phyloP scores from a whole-genome alignment of 208 protist species.

The Leishmania major region DNA sequence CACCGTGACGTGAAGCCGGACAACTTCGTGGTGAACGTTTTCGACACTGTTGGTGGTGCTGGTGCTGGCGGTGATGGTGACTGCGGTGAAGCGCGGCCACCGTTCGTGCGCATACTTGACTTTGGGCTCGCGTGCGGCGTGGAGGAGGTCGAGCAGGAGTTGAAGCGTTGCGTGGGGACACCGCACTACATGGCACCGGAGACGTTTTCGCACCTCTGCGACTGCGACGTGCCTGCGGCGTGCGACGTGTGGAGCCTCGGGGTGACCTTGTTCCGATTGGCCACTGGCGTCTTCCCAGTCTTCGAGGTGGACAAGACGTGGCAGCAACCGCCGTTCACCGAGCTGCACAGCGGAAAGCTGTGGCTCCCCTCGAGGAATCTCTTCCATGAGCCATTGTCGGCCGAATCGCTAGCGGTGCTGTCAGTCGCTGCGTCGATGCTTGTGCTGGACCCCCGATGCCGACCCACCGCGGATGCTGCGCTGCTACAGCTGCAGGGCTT shows the following conservation, averaged over 20 bases:
- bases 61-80: background rate
- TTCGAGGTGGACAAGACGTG: background rate
- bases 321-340: background rate
- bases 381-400: background rate
- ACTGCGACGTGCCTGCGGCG: slow-evolving; percentile 1
- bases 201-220: background rate
- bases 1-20: slow-evolving; percentile 98
- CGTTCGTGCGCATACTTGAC: slow-evolving; percentile 17
- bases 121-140: slow-evolving; percentile 20
- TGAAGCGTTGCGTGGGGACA: slow-evolving; percentile 10
- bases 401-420: background rate
- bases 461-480: background rate
- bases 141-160: background rate
- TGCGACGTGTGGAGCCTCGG: slow-evolving; percentile 30
- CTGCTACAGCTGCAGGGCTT: background rate
- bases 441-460: background rate
- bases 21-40: slow-evolving; percentile 98
- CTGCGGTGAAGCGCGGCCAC: slow-evolving; percentile 1
- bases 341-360: background rate
- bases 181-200: slow-evolving; percentile 17
- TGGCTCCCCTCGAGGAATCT: background rate
- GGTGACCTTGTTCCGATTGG: slow-evolving; percentile 13
- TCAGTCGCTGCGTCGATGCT: background rate
- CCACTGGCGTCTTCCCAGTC: background rate
- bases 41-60: slow-evolving; percentile 9